Percentiles rank a stretch among this genome's conserved stretches.
Conservation (phyloP, 805 yeast species). For the Vanderwaltozyma verrucispora region DNA sequence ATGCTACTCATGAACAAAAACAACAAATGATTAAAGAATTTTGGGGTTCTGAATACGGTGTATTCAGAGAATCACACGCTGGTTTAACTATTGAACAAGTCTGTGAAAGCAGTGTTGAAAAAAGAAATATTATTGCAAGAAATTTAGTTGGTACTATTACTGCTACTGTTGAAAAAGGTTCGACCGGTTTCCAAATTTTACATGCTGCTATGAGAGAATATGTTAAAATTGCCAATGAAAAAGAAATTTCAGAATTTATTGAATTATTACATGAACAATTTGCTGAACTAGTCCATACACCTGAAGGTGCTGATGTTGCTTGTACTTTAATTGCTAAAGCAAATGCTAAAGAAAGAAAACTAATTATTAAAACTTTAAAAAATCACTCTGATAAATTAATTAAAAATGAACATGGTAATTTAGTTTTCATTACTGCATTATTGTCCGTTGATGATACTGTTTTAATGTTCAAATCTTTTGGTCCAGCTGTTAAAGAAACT, state of each 20-base stretch:
- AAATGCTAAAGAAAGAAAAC: conserved; percentile 86
- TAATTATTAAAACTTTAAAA: conserved; percentile 59
- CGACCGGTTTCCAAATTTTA: conserved; percentile 89
- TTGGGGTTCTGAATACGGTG: conserved; percentile 93
- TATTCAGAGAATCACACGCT: conserved; percentile 67
- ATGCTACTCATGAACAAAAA: conserved; percentile 75
- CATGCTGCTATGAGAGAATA: conserved; percentile 96
- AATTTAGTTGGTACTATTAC: conserved; percentile 76
- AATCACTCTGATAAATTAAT: conserved; percentile 68
- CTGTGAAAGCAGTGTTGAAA: conserved; percentile 58
- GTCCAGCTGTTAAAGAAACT: conserved; percentile 37
- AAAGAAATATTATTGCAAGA: conserved; percentile 60
- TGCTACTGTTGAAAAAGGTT: conserved; percentile 89
- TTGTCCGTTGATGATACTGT: conserved; percentile 93
- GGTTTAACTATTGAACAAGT: conserved; percentile 56
- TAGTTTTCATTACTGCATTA: conserved; percentile 66
- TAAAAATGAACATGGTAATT: conserved; percentile 77
- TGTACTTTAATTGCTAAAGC: conserved; percentile 69
- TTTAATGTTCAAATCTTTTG: conserved; percentile 62
- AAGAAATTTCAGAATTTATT: conserved; percentile 68
- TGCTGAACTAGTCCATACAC: conserved; percentile 92
- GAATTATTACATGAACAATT: conserved; percentile 78
- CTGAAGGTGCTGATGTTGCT: conserved; percentile 90
- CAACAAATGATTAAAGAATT: conserved; percentile 90
- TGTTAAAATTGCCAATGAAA: conserved; percentile 51